Percentiles rank a stretch among this genome's conserved stretches.
Evolutionary conservation across 176 grass and related monocot species (phyloP).

Genomic region (Calamus simplicifolius): DNA sequence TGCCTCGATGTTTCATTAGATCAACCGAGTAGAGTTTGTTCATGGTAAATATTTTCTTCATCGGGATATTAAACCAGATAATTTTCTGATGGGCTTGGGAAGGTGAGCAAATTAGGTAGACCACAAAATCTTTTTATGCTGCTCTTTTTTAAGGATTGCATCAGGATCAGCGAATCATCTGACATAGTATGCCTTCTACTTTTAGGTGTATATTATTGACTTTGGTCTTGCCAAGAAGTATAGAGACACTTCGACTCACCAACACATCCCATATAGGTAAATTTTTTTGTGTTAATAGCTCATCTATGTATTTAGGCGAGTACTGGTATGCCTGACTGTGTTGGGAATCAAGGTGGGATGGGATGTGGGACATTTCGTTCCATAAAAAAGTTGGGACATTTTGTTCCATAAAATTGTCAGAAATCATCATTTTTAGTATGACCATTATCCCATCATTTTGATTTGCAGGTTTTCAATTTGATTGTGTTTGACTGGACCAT

Average conservation of each 20-base stretch:
- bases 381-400: no score
- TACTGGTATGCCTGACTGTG: no score
- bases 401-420: no score
- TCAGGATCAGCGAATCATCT: neutral
- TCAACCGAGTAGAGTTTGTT: slow-evolving; percentile 10
- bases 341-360: no score
- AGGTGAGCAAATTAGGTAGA: slow-evolving; percentile 12
- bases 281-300: no score
- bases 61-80: slow-evolving; percentile 12
- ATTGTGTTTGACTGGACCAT: slow-evolving; percentile 26
- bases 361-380: no score
- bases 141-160: neutral
- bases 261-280: slow-evolving; percentile 14
- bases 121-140: no score
- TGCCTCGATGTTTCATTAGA: neutral
- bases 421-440: no score
- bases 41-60: slow-evolving; percentile 11
- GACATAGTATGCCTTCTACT: neutral
- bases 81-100: slow-evolving; percentile 15
- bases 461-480: slow-evolving; percentile 22
- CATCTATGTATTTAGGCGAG: no score
- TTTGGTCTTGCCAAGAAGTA: slow-evolving; percentile 14
- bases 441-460: no score
- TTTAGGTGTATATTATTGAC: slow-evolving; percentile 11
- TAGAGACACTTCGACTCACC: slow-evolving; percentile 1